Base-by-base conservation (phyloP, 208 protist genomes). In the Porcisia hertigi region DNA sequence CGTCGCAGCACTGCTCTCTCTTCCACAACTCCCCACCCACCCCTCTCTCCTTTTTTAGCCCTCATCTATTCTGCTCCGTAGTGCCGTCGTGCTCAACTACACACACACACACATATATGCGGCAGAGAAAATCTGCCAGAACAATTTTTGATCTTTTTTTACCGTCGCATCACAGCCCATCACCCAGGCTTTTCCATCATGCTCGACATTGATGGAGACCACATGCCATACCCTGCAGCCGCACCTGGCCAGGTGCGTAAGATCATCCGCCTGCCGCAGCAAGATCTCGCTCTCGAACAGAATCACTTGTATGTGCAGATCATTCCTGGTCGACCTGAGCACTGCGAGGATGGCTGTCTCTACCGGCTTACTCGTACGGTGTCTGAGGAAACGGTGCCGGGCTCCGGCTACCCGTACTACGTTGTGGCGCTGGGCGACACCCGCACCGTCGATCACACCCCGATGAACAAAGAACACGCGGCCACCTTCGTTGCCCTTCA, bases 241-340 rank as follows among this genome's bases (percentile, higher is more conserved):
- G 84, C 81, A 1, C 73, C 82, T 6, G 82, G 88, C 36, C 88
- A 95, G 80, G 84, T 85, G 78, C 87, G 91, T 71, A 92, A 80
- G 77, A 84, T 92, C 54, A 92, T 95, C 74, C 91, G 90, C 76
- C 89, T 94, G 67, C 86, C 91, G 23, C 23, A 66, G 18, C 81
- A 90, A 52, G 71, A 86, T 55, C 20, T 58, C 39, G 3, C 16
- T 47, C 71, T 75, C 6, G 82, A 91, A 59, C 74, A 85, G 69
- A 20, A 78, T 6, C 74, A 90, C 80, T 88, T 86, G 75, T 82
- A 84, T 52, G 62, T 95, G 74, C 79, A 95, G 82, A 76, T 95
- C 62, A 91, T 94, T 69, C 82, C 89, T 6, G 91, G 91, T 20
- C 87, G 86, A 39, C 73, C 86, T 39, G 79, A 86, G 72, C 73